Evolutionary conservation across 305 asterid genomes (phyloP), one percentile per base, ranked within the genome.

Genomic region (Nicotiana rustica): DNA sequence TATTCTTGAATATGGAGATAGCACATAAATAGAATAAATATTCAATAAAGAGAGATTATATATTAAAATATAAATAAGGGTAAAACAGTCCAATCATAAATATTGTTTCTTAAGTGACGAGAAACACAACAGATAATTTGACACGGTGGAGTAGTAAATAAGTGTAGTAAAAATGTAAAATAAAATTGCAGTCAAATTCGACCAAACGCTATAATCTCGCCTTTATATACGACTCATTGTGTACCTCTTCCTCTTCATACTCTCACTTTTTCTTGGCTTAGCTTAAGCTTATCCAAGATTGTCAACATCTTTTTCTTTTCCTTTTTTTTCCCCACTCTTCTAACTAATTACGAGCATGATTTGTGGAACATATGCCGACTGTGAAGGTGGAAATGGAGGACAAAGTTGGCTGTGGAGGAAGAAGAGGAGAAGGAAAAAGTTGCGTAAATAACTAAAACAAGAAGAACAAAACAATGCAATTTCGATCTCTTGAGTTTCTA

Each of bases 401-500:
- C 88, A 86, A 81, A 78, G 49, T 59, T 76, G 77, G 88, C 5
- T 19, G 29, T 35, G 82, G 87, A 79, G 84, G 67, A 73, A 84
- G 88, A 65, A 87, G 79, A 81, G 89, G 84, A 82, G 75, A 81
- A 78, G n/a, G 85, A 64, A 78, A 52, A 31, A 57, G 80, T 57
- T 29, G 68, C 56, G 65, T 81, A 77, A 31, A 36, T 82, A 79
- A 76, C 69, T 31, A 38, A 52, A 67, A 60, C 60, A 69, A 25
- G 33, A 82, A 79, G 21, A 85, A 77, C 67, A 68, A 88, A 86
- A 92, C 97, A 81, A 85, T 91, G 95, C 95, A 92, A 90, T 92
- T 86, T 88, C 89, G 85, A 90, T 88, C 95, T 90, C 93, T 93
- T 52, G 89, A 85, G 83, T 81, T 86, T 87, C 89, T 89, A 79